A percentile compares a stretch with the other conserved stretches of the same genome.
Conservation (phyloP, 176 grass and related monocot genomes). For the Triticum timopheevii region DNA sequence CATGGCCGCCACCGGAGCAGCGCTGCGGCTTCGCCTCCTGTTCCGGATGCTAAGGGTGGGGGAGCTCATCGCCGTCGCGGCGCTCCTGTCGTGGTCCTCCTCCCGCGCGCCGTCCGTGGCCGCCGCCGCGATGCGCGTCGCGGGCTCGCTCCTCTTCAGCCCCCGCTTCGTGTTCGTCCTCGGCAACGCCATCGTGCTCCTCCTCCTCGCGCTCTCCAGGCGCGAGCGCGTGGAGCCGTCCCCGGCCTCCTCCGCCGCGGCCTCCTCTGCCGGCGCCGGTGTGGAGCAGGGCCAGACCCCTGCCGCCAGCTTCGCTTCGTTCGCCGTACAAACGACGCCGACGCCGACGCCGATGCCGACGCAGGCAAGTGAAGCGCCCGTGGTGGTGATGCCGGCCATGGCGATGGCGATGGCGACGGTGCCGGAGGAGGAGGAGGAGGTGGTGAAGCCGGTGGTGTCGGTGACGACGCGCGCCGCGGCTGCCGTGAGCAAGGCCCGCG, state of each 20-base stretch:
- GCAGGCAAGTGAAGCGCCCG: not conserved
- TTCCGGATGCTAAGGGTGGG: constrained; percentile 65
- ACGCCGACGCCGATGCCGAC: not conserved
- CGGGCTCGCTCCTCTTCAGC: constrained; percentile 47
- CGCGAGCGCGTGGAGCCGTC: constrained; percentile 44
- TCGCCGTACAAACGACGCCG: not conserved
- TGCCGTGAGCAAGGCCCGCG: constrained; percentile 23
- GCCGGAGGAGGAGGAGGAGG: constrained; percentile 43
- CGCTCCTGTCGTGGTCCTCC: constrained; percentile 65
- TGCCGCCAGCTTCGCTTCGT: not conserved
- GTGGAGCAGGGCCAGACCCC: not conserved
- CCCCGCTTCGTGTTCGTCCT: constrained; percentile 71
- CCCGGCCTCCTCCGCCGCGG: not conserved
- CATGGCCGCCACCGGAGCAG: constrained; percentile 44
- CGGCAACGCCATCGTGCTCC: constrained; percentile 84
- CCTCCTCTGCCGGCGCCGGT: not conserved
- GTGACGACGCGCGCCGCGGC: constrained; percentile 10
- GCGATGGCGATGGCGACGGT: not conserved
- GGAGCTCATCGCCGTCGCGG: constrained; percentile 55
- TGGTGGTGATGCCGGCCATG: not conserved
- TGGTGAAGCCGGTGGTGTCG: constrained; percentile 17
- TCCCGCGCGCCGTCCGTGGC: constrained; percentile 42
- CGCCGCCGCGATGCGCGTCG: constrained; percentile 37
- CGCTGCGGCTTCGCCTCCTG: constrained; percentile 53
- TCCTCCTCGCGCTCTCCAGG: constrained; percentile 66